Conservation (phyloP, 257 asterid genomes). For the Fraxinus cuspidata region DNA sequence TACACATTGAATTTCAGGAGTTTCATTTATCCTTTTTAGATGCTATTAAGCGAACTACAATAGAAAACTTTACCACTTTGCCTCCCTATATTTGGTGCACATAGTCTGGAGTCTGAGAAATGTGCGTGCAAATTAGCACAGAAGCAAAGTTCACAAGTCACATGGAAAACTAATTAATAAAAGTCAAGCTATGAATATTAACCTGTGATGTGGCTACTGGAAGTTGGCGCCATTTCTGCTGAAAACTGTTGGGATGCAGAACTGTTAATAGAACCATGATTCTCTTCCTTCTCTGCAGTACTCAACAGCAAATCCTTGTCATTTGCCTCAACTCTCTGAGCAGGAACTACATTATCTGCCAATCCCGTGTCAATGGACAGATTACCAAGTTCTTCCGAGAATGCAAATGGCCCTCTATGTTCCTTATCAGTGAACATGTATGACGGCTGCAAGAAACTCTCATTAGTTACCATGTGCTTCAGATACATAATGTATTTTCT, state of each 20-base stretch:
- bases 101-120: neutral
- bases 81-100: neutral
- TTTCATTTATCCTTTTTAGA: neutral
- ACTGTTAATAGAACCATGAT: constrained; percentile 52
- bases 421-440: constrained; percentile 98
- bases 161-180: neutral
- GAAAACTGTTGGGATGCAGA: constrained; percentile 73
- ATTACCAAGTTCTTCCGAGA: constrained; percentile 81
- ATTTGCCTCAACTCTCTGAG: constrained; percentile 81
- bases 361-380: constrained; percentile 65
- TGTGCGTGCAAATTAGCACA: neutral
- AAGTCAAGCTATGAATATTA: constrained; percentile 18
- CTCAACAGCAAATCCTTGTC: constrained; percentile 85
- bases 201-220: constrained; percentile 76
- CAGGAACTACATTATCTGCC: constrained; percentile 50
- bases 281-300: constrained; percentile 84
- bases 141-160: constrained; percentile 4
- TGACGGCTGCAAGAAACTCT: constrained; percentile 74
- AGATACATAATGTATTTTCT: constrained; percentile 2
- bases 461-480: constrained; percentile 17
- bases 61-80: neutral
- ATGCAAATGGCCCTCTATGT: constrained; percentile 94
- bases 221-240: constrained; percentile 96
- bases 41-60: neutral
- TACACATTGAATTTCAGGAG: neutral